Conservation (phyloP, 2,329 filamentous ascomycete species). For the Nothophoma quercina region DNA sequence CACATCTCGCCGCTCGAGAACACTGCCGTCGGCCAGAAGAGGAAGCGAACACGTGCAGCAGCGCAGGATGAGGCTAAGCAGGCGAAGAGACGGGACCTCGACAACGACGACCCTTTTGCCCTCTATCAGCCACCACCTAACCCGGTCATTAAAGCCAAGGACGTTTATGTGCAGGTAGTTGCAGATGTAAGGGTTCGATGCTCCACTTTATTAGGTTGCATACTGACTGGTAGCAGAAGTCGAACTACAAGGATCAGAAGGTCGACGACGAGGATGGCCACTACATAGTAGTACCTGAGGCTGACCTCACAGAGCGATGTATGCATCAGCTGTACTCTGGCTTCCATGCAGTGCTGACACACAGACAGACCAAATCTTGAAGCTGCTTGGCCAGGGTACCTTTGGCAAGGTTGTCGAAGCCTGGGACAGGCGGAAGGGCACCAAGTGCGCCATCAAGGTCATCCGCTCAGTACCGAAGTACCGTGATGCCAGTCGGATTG, state of each 20-base stretch:
- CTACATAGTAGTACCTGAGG: constrained; percentile 90
- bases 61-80: constrained; percentile 80
- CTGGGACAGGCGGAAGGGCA: constrained; percentile 76
- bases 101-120: constrained; percentile 74
- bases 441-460: constrained; percentile 94
- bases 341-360: constrained; percentile 22
- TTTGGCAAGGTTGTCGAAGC: constrained; percentile 99
- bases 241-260: constrained; percentile 66
- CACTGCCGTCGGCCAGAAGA: constrained; percentile 78
- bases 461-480: constrained; percentile 99
- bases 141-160: constrained; percentile 86
- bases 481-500: constrained; percentile 92
- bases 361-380: constrained; percentile 79
- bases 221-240: constrained; percentile 50
- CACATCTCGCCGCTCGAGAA: constrained; percentile 70
- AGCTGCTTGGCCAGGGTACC: constrained; percentile 92
- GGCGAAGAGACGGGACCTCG: constrained; percentile 70
- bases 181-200: constrained; percentile 60
- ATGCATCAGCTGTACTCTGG: constrained; percentile 48
- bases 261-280: constrained; percentile 97
- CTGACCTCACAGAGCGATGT: constrained; percentile 89
- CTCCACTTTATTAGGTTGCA: constrained; percentile 10
- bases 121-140: constrained; percentile 87
- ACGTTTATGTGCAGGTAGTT: constrained; percentile 65
- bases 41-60: constrained; percentile 85